These are phyloP conservation scores for Marsdenia floribunda DNA, from an alignment of 257 asterid species.

Conservation along the genomic window DNA sequence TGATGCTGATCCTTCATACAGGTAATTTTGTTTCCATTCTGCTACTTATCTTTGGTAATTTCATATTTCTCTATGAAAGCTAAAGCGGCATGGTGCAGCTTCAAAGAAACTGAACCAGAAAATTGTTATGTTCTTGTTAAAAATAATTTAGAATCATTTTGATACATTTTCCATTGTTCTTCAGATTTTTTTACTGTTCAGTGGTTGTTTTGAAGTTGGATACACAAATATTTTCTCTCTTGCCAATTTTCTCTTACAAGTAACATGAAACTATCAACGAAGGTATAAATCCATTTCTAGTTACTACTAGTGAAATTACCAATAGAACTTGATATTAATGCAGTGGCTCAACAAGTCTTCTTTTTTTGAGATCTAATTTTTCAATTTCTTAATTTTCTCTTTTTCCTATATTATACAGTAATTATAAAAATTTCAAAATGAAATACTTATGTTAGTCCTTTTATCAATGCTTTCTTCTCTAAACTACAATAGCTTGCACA, in stretches of 20 bases:
- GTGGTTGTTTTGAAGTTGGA: not conserved
- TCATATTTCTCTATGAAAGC: too few species aligned
- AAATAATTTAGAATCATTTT: not conserved
- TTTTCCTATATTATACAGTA: not conserved
- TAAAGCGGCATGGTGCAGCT: not conserved
- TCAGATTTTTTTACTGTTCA: not conserved
- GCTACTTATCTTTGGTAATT: not conserved
- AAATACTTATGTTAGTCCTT: not conserved
- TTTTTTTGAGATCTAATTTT: not conserved
- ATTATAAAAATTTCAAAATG: not conserved
- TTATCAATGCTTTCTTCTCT: not conserved
- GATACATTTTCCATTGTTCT: not conserved
- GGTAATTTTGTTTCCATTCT: slow-evolving; percentile 17
- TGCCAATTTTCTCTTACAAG: not conserved
- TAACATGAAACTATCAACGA: not conserved
- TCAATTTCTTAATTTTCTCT: not conserved
- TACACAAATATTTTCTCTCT: not conserved
- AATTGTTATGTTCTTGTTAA: not conserved
- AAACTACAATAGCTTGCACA: too few species aligned
- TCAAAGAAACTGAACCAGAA: not conserved
- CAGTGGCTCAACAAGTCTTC: not conserved
- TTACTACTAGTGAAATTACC: not conserved
- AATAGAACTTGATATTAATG: not conserved
- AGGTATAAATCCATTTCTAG: not conserved
- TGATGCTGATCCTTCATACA: slow-evolving; percentile 33